Base-by-base conservation (phyloP, 805 yeast species). In the Candida hungchunana region DNA sequence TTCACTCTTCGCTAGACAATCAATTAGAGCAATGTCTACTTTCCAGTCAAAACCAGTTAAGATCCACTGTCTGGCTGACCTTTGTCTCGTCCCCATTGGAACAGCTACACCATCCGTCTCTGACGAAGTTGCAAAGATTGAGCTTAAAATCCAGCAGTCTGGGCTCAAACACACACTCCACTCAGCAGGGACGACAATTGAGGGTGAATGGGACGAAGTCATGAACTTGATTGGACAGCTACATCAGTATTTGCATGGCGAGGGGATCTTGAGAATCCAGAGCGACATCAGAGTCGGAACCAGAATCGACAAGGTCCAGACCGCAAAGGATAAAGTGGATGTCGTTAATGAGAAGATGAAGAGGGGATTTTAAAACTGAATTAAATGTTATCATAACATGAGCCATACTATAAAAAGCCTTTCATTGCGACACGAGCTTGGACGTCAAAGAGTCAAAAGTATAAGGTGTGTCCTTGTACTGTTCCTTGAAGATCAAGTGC, bases 151-250 rank as follows among this genome's bases (percentile, higher is more conserved):
- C 18, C 67, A 81, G 39, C 67, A 67, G 17, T 74, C 83, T 20
- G 79, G 75, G 3, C 63, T 87, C 36, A 68, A 77, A 32, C 77
- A 81, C 43, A 77, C 84, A 1, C 64, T 87, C 41, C 96, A 87
- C 60, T 82, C 94, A 48, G 96, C 96, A 3, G 96, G 96, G 4
- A 87, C 96, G 6, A 86, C 96, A 2, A 78, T 82, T 48, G 77
- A 83, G 50, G 96, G 96, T 1, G 88, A 87, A n/a, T 88, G 96
- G 96, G 77, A 78, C 51, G 88, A 82, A 37, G 96, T 88, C 1
- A 81, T 79, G 77, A 75, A 69, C 22, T 61, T 85, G 35, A 81
- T 87, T 49, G 96, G 96, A 7, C 72, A 75, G 47, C 63, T 86
- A 49, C 96, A 87, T 53, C 79, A 80, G 51, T 65, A 66, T 29